These are phyloP conservation scores for Wallacemonas rigidus DNA, from an alignment of 208 protist species.

Conservation along the genomic window DNA sequence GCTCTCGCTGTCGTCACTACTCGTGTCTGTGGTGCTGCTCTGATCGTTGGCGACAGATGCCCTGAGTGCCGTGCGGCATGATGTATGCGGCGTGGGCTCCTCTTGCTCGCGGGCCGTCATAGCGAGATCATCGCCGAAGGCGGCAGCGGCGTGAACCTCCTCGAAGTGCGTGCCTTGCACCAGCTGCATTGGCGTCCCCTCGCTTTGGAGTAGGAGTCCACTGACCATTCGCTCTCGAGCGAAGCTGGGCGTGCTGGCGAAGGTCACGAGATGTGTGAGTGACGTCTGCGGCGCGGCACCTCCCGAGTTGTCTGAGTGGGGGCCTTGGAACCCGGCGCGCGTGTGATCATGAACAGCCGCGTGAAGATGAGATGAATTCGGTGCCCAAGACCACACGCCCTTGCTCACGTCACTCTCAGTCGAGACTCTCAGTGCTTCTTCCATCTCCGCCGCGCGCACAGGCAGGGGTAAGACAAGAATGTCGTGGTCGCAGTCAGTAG, in stretches of 20 bases:
- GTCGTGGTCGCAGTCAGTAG: not conserved
- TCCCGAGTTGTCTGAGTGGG: no score
- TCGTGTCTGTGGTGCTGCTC: not conserved
- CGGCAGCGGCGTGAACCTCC: not conserved
- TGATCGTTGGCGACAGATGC: not conserved
- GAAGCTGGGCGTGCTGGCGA: not conserved
- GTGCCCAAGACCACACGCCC: not conserved
- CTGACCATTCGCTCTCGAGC: constrained; percentile 3
- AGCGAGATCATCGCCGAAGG: not conserved
- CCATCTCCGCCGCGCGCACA: constrained; percentile 13
- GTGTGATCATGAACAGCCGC: no score
- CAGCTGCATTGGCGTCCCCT: constrained; percentile 12
- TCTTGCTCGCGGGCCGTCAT: no score
- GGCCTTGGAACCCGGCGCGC: no score
- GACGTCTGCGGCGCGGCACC: not conserved
- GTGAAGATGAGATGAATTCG: not conserved
- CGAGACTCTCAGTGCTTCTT: constrained; percentile 6
- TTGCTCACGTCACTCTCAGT: not conserved
- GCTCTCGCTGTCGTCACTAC: constrained; percentile 13
- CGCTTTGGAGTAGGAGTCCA: constrained; percentile 7
- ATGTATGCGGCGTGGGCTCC: not conserved
- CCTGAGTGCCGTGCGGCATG: not conserved
- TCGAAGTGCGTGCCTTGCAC: constrained; percentile 1
- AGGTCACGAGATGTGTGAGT: not conserved
- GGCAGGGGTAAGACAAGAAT: constrained; percentile 7